Base-by-base conservation (phyloP, 768 basidiomycete genomes). In the Auricularia auricula-judae region DNA sequence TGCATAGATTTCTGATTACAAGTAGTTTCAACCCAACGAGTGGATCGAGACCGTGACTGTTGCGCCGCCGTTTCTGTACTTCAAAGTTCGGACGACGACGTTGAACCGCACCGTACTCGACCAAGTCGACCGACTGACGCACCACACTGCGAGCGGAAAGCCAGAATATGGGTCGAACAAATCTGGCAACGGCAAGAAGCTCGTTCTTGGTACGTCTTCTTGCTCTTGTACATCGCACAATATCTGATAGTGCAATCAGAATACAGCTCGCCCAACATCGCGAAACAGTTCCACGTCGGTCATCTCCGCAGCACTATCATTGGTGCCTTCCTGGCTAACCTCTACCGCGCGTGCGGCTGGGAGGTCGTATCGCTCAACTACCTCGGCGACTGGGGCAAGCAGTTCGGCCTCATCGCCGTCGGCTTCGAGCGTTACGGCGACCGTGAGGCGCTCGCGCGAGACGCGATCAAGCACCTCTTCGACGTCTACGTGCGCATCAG, bases 231-330 rank as follows among this genome's bases (percentile, higher is more conserved):
- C n/a, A 78, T 78, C 70, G 79, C 79, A 63, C 77, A 78, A 18
- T 79, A 77, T 65, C 77, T 77, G 7, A 72, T 33, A 39, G 7
- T 39, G 36, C 7, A 39, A 54, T 3, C 61, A 64, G 79, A 80
- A 63, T 80, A 75, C 68, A 75, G 74, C 4, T 75, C 73, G 2
- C 78, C 77, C 23, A 79, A 79, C 69, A 80, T 80, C 64, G 78
- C 79, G 11, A 80, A 78, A 65, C 77, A 77, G 7, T 79, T 80
- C 72, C 78, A 78, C 65, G 76, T 75, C 35, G 75, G 78, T 23
- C 77, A 79, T 66, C 70, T 78, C 18, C 72, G 78, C 42, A 75
- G 73, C 36, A 79, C 78, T 35, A 77, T 79, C 68, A 78, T 79
- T 63, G 78, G 78, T 33, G 75, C 77, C 8, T 76, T 80, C 67